Base-by-base conservation (phyloP, 2,329 filamentous ascomycete species). In the Fragosphaeria purpurea region DNA sequence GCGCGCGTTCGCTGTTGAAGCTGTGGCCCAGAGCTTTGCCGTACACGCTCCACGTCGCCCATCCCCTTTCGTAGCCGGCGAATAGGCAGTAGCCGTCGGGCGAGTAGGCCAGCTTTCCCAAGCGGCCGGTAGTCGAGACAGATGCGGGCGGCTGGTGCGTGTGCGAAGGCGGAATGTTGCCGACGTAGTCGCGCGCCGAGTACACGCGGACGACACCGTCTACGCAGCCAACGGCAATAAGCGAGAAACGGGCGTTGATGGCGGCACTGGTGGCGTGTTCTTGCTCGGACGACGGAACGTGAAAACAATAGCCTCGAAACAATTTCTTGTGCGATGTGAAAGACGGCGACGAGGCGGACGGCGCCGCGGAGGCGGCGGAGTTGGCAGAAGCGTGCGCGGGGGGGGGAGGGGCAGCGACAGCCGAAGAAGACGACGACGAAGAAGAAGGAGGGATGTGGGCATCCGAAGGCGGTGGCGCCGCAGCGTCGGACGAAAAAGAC, bases 31-130 rank as follows among this genome's bases (percentile, higher is more conserved):
- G 84, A 3, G 85, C 77, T 65, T 95, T 96, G 37, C 93, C 93
- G 66, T 95, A 98, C 39, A 97, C 93, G 64, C 91, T 97, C 91
- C 91, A 98, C 44, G 83, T 91, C 5, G 87, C 85, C 93, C 93
- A 98, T 1, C 93, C 94, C 52, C 84, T 82, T 60, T 93, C 84
- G 62, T 91, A 97, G 1, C 91, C 93, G 42, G 86, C 89, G 66
- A 98, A 96, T 7, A 98, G 76, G 64, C 90, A 95, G 65, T 97
- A 96, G 13, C 93, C 93, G 65, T 98, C 93, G 0, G 91, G 89
- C 1, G 93, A 96, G 70, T 95, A 98, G 53, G 71, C 81, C 57
- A 98, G 67, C 34, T 82, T 85, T 2, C 80, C 88, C 47, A 96
- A 70, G 10, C 69, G 66, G 0, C 93, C 93, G 1, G 88, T 83